Conservation (phyloP, 768 basidiomycete species). For the Auricularia auricula-judae region DNA sequence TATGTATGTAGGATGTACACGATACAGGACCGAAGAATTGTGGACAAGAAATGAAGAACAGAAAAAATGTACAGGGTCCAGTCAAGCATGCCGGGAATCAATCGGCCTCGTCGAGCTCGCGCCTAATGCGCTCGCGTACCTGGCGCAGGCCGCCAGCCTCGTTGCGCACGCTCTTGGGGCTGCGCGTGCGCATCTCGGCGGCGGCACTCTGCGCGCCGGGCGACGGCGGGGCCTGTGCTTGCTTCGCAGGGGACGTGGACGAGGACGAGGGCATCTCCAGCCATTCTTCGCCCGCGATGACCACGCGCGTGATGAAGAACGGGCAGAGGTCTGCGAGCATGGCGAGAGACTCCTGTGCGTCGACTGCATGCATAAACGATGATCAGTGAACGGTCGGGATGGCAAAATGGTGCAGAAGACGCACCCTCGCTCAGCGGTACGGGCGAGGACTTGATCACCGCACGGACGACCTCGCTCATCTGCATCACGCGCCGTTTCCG, state of each 20-base stretch:
- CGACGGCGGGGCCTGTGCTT: constrained; percentile 3
- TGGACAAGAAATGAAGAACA: not conserved
- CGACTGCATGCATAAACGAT: constrained; percentile 25
- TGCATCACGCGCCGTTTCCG: constrained; percentile 68
- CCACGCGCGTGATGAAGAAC: constrained; percentile 62
- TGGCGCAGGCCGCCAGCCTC: constrained; percentile 67
- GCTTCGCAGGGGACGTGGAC: constrained; percentile 28
- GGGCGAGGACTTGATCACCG: constrained; percentile 70
- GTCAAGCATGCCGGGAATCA: not conserved
- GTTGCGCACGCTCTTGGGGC: constrained; percentile 59
- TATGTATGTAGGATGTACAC: too few relatives aligned
- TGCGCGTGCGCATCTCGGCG: constrained; percentile 50
- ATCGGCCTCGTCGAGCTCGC: constrained; percentile 45
- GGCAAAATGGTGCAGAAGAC: not conserved
- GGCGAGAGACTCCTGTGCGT: constrained; percentile 63
- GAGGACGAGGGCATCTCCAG: constrained; percentile 31
- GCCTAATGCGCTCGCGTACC: constrained; percentile 71
- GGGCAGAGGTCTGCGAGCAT: constrained; percentile 63
- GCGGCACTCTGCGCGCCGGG: constrained; percentile 47
- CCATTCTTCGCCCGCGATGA: constrained; percentile 47
- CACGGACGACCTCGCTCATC: constrained; percentile 49
- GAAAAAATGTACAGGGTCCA: not conserved
- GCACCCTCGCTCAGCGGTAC: constrained; percentile 54
- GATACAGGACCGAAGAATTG: not conserved
- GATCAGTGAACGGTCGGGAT: not conserved